These are phyloP conservation scores for Penicillium ucsense DNA, from an alignment of 495 filamentous ascomycete species.

Conservation along the genomic window DNA sequence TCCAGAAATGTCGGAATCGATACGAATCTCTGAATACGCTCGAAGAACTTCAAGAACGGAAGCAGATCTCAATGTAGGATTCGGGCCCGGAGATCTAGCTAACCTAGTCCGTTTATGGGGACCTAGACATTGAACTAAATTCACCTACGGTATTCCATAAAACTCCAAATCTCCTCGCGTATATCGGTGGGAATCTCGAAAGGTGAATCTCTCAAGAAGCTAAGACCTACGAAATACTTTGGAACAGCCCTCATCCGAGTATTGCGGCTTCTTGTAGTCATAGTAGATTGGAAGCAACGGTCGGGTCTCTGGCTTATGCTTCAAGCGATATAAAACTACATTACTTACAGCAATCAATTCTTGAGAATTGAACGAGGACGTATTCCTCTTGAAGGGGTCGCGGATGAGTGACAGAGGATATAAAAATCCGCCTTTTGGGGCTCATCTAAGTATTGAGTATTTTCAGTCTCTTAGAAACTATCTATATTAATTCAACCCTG, in stretches of 20 bases:
- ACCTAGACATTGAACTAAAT: too few relatives aligned
- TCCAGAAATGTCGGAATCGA: constrained; percentile 14
- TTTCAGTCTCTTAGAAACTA: too few relatives aligned
- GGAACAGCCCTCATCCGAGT: constrained; percentile 28
- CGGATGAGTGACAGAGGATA: too few relatives aligned
- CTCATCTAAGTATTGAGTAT: too few relatives aligned
- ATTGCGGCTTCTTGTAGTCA: constrained; percentile 29
- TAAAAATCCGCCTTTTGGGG: too few relatives aligned
- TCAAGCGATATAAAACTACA: too few relatives aligned
- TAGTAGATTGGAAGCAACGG: constrained; percentile 16
- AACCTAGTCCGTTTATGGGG: constrained; percentile 4
- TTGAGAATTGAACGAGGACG: too few relatives aligned
- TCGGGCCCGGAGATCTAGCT: constrained; percentile 7
- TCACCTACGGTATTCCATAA: constrained; percentile 12
- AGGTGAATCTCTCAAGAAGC: constrained; percentile 14
- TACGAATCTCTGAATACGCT: constrained; percentile 6
- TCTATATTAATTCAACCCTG: too few relatives aligned
- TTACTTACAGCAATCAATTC: too few relatives aligned
- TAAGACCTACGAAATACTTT: constrained; percentile 21
- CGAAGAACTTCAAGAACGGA: constrained; percentile 11
- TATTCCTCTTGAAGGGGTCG: too few relatives aligned
- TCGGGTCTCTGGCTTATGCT: not conserved
- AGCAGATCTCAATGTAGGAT: constrained; percentile 11
- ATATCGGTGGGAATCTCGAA: constrained; percentile 9
- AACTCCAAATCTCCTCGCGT: constrained; percentile 17